phyloP scores from a whole-genome alignment of 2,329 filamentous ascomycete species.

The Cercospora berteroae region DNA sequence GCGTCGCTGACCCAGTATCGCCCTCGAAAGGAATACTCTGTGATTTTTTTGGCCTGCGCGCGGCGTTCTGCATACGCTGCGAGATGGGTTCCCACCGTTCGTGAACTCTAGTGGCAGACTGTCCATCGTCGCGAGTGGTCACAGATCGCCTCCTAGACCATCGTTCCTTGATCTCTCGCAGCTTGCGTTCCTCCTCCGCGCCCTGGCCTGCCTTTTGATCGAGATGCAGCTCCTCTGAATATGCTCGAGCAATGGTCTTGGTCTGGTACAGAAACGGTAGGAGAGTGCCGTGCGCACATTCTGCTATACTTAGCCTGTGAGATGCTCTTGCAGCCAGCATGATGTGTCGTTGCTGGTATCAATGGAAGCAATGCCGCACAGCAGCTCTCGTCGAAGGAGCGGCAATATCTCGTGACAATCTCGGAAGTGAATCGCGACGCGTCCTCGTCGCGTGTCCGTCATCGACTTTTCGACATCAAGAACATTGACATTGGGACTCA shows the following conservation, averaged over 20 bases:
- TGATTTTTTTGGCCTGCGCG: not conserved
- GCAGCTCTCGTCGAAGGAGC: not conserved
- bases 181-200: not conserved
- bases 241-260: constrained; percentile 27
- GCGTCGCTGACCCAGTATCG: constrained; percentile 4
- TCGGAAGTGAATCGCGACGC: constrained; percentile 5
- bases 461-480: constrained; percentile 12
- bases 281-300: constrained; percentile 2
- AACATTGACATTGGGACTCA: not conserved
- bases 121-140: not conserved
- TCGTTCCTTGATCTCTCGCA: constrained; percentile 8
- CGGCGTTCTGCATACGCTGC: not conserved
- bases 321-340: constrained; percentile 4
- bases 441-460: constrained; percentile 18
- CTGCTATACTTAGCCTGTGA: not conserved
- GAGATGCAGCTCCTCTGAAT: constrained; percentile 8
- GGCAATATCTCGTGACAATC: not conserved
- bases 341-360: not conserved
- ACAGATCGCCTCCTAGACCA: not conserved
- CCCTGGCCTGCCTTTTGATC: constrained; percentile 3
- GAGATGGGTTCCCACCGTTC: not conserved
- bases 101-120: not conserved
- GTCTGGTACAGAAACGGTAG: constrained; percentile 37
- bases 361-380: too few species aligned
- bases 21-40: constrained; percentile 24